phyloP scores from a whole-genome alignment of 2,329 filamentous ascomycete species.

The Huntiella moniliformis region DNA sequence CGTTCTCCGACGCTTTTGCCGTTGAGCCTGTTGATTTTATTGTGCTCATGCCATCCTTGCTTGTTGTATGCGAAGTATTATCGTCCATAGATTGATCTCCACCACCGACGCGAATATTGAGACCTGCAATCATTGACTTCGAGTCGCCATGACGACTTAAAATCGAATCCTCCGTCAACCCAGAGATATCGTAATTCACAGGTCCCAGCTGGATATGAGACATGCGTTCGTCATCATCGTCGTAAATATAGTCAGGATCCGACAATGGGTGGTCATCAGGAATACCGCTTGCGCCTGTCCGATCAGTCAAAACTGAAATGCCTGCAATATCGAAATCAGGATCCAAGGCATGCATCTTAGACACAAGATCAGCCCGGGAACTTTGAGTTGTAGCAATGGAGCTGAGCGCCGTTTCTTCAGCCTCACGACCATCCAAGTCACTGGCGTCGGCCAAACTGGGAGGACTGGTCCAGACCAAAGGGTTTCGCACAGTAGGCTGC shows the following conservation, averaged over 20 bases:
- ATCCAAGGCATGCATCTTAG: constrained; percentile 1
- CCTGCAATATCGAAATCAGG: constrained; percentile 1
- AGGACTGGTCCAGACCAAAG: constrained; percentile 10
- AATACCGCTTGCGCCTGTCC: not conserved
- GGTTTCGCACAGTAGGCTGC: constrained; percentile 7
- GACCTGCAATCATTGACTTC: too few relatives aligned
- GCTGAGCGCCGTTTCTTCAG: constrained; percentile 1
- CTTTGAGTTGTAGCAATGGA: not conserved
- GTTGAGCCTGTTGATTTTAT: too few relatives aligned
- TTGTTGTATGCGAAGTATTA: too few relatives aligned
- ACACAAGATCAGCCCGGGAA: not conserved
- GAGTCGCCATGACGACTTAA: too few relatives aligned
- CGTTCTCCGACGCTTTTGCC: too few relatives aligned
- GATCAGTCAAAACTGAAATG: constrained; percentile 4
- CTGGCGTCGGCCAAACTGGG: constrained; percentile 8
- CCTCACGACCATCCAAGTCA: constrained; percentile 5
- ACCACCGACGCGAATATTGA: too few relatives aligned
- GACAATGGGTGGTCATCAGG: not conserved
- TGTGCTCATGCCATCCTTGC: too few relatives aligned
- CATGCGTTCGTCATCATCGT: not conserved
- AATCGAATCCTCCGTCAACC: not conserved
- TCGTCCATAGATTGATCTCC: too few relatives aligned
- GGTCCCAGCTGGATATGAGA: not conserved
- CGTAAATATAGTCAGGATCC: not conserved
- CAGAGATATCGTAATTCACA: constrained; percentile 2